Conservation (phyloP, 2,329 filamentous ascomycete species). For the Aspergillus chevalieri region DNA sequence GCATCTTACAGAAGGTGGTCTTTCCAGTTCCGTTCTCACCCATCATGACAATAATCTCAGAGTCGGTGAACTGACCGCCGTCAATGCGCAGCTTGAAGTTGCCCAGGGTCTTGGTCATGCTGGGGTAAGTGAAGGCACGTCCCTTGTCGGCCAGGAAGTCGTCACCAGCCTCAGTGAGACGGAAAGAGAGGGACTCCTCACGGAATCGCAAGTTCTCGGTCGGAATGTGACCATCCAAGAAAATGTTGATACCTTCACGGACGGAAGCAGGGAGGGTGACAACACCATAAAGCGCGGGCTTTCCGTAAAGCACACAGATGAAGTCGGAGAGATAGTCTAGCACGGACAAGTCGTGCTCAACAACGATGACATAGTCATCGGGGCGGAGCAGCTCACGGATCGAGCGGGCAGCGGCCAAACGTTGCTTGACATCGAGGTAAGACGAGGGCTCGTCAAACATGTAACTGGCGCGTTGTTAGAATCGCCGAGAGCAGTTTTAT, state of each 20-base stretch:
- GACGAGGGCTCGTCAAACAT: conserved; percentile 99
- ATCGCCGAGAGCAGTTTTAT: neutral
- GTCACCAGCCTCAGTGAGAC: conserved; percentile 81
- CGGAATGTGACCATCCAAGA: conserved; percentile 95
- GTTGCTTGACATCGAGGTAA: conserved; percentile 98
- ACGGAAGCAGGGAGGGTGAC: conserved; percentile 94
- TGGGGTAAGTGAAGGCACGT: conserved; percentile 79
- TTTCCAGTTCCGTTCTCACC: conserved; percentile 99
- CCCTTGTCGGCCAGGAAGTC: conserved; percentile 80
- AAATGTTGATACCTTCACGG: conserved; percentile 98
- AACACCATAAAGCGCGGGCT: conserved; percentile 93
- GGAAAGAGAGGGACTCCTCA: conserved; percentile 93
- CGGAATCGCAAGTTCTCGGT: conserved; percentile 98
- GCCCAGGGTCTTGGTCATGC: conserved; percentile 88
- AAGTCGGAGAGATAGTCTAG: conserved; percentile 98
- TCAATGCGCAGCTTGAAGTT: conserved; percentile 81
- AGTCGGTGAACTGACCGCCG: conserved; percentile 84
- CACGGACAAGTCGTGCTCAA: conserved; percentile 98
- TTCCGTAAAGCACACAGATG: conserved; percentile 93
- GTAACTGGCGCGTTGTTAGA: conserved; percentile 51
- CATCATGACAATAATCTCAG: conserved; percentile 99
- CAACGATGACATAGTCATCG: conserved; percentile 94
- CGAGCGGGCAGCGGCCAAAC: conserved; percentile 82
- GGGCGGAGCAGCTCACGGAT: conserved; percentile 85
- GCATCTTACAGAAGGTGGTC: conserved; percentile 95